phyloP scores from a whole-genome alignment of 305 asterid species.

The Rubia balearica region DNA sequence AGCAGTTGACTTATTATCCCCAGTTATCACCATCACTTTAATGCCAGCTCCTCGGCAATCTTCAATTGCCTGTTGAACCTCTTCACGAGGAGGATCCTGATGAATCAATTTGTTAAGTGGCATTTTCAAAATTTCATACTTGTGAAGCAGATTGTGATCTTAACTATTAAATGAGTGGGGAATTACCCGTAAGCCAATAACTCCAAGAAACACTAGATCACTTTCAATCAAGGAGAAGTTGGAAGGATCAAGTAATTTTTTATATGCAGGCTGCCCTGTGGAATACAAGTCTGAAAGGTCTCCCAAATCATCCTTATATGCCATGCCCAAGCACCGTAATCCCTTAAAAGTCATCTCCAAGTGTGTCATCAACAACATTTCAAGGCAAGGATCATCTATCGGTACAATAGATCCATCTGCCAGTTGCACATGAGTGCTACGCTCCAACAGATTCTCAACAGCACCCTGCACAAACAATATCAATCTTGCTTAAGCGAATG shows the following conservation, averaged over 20 bases:
- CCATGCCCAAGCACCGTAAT: slow-evolving; percentile 77
- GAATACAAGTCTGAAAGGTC: slow-evolving; percentile 66
- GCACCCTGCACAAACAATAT: slow-evolving; percentile 56
- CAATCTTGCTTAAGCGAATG: background rate
- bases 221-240: slow-evolving; percentile 63
- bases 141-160: background rate
- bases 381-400: slow-evolving; percentile 56
- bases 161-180: background rate
- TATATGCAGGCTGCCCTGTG: slow-evolving; percentile 60
- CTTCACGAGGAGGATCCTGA: slow-evolving; percentile 97
- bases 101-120: slow-evolving; percentile 9
- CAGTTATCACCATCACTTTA: slow-evolving; percentile 84
- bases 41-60: slow-evolving; percentile 86
- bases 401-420: slow-evolving; percentile 61
- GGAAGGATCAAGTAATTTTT: slow-evolving; percentile 71
- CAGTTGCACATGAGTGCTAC: slow-evolving; percentile 59
- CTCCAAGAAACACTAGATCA: slow-evolving; percentile 70
- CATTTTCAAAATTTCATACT: background rate
- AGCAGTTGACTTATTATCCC: slow-evolving; percentile 90
- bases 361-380: slow-evolving; percentile 44
- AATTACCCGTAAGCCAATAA: slow-evolving; percentile 73
- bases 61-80: slow-evolving; percentile 62
- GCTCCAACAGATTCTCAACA: slow-evolving; percentile 82
- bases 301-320: slow-evolving; percentile 69
- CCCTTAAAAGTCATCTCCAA: slow-evolving; percentile 78